Base-by-base conservation (phyloP, 192 early-diverging fungal species). In the Phycomyces blakesleeanus region DNA sequence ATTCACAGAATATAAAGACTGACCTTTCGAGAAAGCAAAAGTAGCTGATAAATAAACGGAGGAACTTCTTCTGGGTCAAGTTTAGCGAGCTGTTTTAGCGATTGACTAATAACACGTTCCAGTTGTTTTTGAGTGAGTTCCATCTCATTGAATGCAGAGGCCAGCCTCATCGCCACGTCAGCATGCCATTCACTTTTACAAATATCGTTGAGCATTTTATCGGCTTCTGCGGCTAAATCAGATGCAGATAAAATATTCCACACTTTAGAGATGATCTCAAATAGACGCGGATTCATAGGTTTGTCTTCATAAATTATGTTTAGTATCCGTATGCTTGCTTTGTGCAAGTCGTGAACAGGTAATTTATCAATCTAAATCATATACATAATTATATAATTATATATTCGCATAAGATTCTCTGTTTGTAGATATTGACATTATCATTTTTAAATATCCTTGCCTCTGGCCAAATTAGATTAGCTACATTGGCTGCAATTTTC, bases 11-110 rank as follows among this genome's bases (percentile, higher is more conserved):
- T 14, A 21, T 34, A 24, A 50, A 51, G 10, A 10, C 2, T 27
- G 67, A 84, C 83, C 73, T 85, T 80, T 27, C 83, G 75, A 20
- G 83, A 79, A 16, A 92, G 69, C 25, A 88, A 66, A 18, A 92
- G 69, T 15, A 92, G 59, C 67, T 90, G 87, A 60, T 85, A 87
- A 14, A 86, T 75, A 67, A 90, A 67, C 1, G 87, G 77, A 2
- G 90, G 88, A 0, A 85, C 70, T 67, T 85, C 85, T 18, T 79
- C 67, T 3, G 66, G 42, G 27, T 83, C 83, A n/a, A 79, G 59
- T 1, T 65, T 65, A 51, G 76, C 63, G n/a, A 85, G 51, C 5
- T 79, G 72, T 18, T 77, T 80, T 52, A 12, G 52, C 12, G 66
- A 21, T 44, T 59, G 53, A 24, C 27, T 47, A 3, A 61, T 51